Evolutionary conservation across 2,329 filamentous ascomycete genomes (phyloP).

Genomic region (Penicillium sp.): DNA sequence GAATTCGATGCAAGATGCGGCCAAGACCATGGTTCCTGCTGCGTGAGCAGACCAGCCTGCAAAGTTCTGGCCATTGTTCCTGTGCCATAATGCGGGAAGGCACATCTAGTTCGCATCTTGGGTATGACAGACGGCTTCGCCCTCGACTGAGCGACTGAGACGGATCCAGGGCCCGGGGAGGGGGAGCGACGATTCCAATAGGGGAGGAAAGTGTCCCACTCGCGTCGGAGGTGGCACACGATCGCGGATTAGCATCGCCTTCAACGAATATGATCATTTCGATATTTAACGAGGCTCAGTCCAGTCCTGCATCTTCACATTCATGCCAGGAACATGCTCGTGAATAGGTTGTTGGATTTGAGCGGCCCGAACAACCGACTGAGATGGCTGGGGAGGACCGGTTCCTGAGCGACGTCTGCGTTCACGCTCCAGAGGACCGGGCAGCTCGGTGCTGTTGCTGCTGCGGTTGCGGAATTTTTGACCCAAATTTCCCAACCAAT

Average conservation of each 20-base stretch:
- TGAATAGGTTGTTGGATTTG: conserved; percentile 37
- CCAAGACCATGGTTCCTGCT: not conserved
- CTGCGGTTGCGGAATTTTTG: conserved; percentile 60
- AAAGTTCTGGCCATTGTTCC: conserved; percentile 11
- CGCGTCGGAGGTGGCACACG: not conserved
- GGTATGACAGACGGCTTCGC: not conserved
- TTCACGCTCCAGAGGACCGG: conserved; percentile 56
- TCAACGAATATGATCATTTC: too few species aligned
- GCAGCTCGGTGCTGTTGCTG: conserved; percentile 45
- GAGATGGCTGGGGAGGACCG: conserved; percentile 52
- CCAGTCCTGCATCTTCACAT: conserved; percentile 44
- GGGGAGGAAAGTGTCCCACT: not conserved
- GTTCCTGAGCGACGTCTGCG: conserved; percentile 64
- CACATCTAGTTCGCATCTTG: not conserved
- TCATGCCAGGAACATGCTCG: conserved; percentile 32
- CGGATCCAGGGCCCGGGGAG: not conserved
- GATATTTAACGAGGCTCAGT: conserved; percentile 31
- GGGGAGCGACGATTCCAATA: not conserved
- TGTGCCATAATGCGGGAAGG: conserved; percentile 12
- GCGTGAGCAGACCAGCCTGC: not conserved
- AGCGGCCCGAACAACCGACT: conserved; percentile 38
- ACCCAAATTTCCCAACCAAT: conserved; percentile 67
- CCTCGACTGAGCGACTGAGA: not conserved
- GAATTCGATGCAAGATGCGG: not conserved
- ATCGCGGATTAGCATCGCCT: not conserved